Conservation (phyloP, 2,329 filamentous ascomycete species). For the Aspergillus tanneri region DNA sequence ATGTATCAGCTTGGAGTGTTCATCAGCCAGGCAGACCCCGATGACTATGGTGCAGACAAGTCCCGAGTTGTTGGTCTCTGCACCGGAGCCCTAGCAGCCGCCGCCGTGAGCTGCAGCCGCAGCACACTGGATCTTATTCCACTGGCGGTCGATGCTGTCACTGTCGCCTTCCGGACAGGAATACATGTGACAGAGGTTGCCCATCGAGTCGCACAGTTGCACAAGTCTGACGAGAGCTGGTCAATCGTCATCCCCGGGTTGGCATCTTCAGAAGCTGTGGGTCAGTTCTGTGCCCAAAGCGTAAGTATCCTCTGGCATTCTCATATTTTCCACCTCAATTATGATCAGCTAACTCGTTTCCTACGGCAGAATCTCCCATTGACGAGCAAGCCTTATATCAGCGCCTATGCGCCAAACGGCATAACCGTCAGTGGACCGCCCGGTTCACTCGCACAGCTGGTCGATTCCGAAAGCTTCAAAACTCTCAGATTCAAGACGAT, state of each 20-base stretch:
- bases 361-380: neutral
- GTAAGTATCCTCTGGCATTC: neutral
- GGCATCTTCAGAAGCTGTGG: too few species aligned
- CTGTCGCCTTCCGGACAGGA: constrained; percentile 37
- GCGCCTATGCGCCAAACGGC: constrained; percentile 1
- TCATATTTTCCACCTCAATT: neutral
- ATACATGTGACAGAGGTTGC: constrained; percentile 6
- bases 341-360: neutral
- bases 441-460: neutral
- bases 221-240: constrained; percentile 1
- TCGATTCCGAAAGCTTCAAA: neutral
- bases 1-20: constrained; percentile 12
- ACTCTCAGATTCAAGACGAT: neutral
- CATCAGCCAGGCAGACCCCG: constrained; percentile 2
- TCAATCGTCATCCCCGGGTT: neutral
- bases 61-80: constrained; percentile 35
- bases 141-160: constrained; percentile 36
- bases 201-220: constrained; percentile 1
- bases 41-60: neutral
- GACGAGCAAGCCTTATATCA: constrained; percentile 2
- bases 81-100: constrained; percentile 35
- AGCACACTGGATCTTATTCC: constrained; percentile 35
- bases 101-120: constrained; percentile 31
- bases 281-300: too few species aligned
- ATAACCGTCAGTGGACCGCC: constrained; percentile 5